Evolutionary conservation across 2,329 filamentous ascomycete genomes (phyloP).

Genomic region (Epicoccum sorghinum): DNA sequence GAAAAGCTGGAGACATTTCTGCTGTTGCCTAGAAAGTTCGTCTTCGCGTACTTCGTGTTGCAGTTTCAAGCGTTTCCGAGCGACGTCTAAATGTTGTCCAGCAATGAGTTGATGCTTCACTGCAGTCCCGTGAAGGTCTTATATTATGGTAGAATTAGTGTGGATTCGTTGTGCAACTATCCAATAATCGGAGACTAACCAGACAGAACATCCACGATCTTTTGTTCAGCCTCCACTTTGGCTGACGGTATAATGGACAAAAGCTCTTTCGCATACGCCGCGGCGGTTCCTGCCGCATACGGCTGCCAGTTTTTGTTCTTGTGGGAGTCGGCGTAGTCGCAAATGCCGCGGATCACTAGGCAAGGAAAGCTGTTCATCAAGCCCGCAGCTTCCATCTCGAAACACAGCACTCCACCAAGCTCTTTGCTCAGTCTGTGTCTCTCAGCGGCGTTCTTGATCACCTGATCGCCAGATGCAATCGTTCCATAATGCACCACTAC

Average conservation of each 20-base stretch:
- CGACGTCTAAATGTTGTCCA: too few species aligned
- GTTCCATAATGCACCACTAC: conserved; percentile 12
- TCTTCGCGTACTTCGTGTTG: too few species aligned
- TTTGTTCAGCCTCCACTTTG: background rate
- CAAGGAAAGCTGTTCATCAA: background rate
- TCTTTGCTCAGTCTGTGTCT: conserved; percentile 10
- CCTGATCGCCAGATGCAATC: conserved; percentile 9
- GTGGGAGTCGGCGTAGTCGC: background rate
- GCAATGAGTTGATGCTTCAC: too few species aligned
- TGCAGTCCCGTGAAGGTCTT: conserved; percentile 13
- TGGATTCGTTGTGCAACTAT: too few species aligned
- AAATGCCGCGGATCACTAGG: background rate
- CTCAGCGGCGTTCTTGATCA: conserved; percentile 10
- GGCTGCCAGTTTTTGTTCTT: background rate
- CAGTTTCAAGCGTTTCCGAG: too few species aligned
- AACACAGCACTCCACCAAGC: conserved; percentile 9
- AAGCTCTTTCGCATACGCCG: background rate
- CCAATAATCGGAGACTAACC: conserved; percentile 13
- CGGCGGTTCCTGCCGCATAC: background rate
- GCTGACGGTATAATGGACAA: background rate
- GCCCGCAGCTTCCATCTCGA: background rate
- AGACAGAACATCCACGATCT: conserved; percentile 12
- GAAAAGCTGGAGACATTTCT: conserved; percentile 29
- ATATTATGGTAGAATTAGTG: too few species aligned
- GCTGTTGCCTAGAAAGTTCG: conserved; percentile 23